Conservation (phyloP, 2,329 filamentous ascomycete genomes). For the Magnaporthiopsis rhizophila region DNA sequence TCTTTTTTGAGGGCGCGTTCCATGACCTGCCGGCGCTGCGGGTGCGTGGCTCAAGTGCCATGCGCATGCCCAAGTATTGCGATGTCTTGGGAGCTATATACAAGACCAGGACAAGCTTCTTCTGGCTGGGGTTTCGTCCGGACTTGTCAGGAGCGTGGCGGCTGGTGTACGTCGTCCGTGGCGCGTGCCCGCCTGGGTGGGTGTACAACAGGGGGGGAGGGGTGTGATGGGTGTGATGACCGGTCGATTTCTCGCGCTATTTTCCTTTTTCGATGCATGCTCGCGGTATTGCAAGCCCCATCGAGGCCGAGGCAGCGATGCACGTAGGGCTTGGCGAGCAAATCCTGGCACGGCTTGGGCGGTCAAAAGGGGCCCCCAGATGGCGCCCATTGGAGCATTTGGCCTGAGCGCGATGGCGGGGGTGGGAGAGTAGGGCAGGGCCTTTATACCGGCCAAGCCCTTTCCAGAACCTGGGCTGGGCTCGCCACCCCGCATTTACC, state of each 20-base stretch:
- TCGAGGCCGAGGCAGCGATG: neutral
- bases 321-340: neutral
- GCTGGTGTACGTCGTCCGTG: neutral
- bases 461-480: neutral
- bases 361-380: neutral
- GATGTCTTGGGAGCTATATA: neutral
- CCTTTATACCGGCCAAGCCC: neutral
- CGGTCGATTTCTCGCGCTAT: neutral
- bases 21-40: neutral
- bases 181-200: neutral
- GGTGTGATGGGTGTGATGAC: neutral
- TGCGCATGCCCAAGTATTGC: neutral
- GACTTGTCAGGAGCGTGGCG: neutral
- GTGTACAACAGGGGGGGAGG: neutral
- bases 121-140: too few species aligned
- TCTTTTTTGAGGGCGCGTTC: neutral
- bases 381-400: neutral
- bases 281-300: neutral
- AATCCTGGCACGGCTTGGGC: neutral
- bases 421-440: neutral
- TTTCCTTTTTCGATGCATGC: neutral
- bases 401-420: neutral
- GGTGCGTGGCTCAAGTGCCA: neutral
- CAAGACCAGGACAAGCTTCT: neutral
- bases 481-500: neutral